Evolutionary conservation across 805 yeast species (phyloP).

Genomic region (Monosporozyma aquatica): DNA sequence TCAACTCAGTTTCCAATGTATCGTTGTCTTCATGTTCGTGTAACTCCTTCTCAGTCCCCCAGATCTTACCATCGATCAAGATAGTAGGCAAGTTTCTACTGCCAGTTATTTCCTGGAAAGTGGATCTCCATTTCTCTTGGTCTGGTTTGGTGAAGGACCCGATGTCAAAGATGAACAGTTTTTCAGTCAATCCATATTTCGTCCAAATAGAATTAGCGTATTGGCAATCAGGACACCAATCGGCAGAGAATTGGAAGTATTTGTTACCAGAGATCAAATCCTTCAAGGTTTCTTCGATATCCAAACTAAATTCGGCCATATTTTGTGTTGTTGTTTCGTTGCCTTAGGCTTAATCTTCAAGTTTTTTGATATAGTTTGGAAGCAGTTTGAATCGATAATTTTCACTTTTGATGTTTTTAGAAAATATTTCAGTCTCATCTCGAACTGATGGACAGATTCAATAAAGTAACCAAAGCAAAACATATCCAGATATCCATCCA

Average conservation of each 20-base stretch:
- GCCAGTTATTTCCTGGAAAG: constrained; percentile 27
- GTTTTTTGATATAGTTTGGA: not conserved
- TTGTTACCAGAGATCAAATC: constrained; percentile 38
- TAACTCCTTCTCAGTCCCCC: constrained; percentile 30
- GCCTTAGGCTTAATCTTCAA: not conserved
- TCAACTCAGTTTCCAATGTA: constrained; percentile 19
- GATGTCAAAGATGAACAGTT: constrained; percentile 46
- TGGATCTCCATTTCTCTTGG: constrained; percentile 27
- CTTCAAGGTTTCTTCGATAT: constrained; percentile 12
- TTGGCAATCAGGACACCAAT: constrained; percentile 76
- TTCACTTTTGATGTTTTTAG: no score
- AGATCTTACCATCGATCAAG: constrained; percentile 25
- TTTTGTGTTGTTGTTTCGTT: not conserved
- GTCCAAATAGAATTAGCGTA: constrained; percentile 51
- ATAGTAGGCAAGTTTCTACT: constrained; percentile 30
- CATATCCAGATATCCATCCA: no score
- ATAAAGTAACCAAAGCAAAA: no score
- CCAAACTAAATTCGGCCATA: constrained; percentile 2
- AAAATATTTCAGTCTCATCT: not conserved
- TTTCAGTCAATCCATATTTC: constrained; percentile 40
- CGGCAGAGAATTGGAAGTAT: constrained; percentile 52
- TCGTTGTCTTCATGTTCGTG: constrained; percentile 23
- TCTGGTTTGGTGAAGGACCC: constrained; percentile 20
- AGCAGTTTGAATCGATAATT: not conserved
- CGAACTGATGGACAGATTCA: no score